A percentile compares a stretch with the other conserved stretches of the same genome.
Evolutionary conservation across 2,329 filamentous ascomycete species (phyloP).

Genomic region (Zasmidium angulare): DNA sequence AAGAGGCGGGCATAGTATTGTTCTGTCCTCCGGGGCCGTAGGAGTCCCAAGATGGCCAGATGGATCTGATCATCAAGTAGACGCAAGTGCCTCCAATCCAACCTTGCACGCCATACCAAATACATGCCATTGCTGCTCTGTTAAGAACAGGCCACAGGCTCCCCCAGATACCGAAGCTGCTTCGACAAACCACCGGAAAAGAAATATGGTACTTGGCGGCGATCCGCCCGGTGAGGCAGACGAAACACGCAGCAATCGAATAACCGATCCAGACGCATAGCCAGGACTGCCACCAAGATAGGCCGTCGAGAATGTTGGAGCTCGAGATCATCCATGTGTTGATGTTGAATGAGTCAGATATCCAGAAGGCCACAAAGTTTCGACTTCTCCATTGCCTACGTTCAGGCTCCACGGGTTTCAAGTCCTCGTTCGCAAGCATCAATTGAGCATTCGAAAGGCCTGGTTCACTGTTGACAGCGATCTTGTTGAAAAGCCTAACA

Average conservation of each 20-base stretch:
- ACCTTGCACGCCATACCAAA: constrained; percentile 83
- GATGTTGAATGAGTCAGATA: constrained; percentile 83
- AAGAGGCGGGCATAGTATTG: constrained; percentile 64
- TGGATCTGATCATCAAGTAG: constrained; percentile 81
- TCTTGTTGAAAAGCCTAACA: constrained; percentile 51
- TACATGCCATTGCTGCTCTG: constrained; percentile 79
- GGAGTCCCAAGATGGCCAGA: constrained; percentile 64
- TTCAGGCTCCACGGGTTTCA: constrained; percentile 66
- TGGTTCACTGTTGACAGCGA: constrained; percentile 72
- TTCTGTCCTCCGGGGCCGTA: constrained; percentile 47
- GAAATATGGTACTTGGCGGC: constrained; percentile 86
- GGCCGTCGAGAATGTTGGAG: constrained; percentile 73
- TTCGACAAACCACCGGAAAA: constrained; percentile 76
- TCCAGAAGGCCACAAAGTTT: constrained; percentile 85
- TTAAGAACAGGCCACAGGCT: constrained; percentile 87
- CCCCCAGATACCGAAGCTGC: constrained; percentile 87
- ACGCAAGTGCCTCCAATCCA: constrained; percentile 83
- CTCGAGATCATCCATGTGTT: constrained; percentile 74
- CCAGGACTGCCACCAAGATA: constrained; percentile 53
- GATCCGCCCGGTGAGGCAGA: constrained; percentile 76
- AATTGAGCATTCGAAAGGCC: constrained; percentile 76
- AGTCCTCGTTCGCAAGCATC: constrained; percentile 74
- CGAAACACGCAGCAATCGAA: constrained; percentile 69
- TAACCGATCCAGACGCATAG: constrained; percentile 65
- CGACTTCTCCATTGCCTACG: constrained; percentile 80